Base-by-base conservation (phyloP, 176 grass and related monocot species). In the Rhipidocladum racemiflorum region DNA sequence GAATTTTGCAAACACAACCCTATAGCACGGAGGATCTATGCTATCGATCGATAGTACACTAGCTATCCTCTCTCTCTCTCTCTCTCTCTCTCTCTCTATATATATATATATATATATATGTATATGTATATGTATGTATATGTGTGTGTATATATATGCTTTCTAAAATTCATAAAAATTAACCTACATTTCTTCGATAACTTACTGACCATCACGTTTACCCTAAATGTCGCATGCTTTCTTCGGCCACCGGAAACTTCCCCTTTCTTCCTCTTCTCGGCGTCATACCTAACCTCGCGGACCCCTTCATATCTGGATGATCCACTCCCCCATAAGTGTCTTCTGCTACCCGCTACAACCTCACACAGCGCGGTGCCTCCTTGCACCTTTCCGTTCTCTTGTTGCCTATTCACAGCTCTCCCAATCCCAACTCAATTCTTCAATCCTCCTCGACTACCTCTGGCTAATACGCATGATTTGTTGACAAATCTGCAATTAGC, bases 201-300 rank as follows among this genome's bases (percentile, higher is more conserved):
- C 5, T 7, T 12, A 2, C 4, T 0, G 0, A 6, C 9, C 11
- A 39, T 15, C 21, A 24, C 0, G 13, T 4, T 12, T 43, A n/a
- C 11, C 5, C 0, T 0, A 29, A 0, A 0, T 0, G 0, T 2
- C 0, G 0, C 0, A 1, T 18, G 14, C 2, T 25, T 28, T 23
- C 45, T 28, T 30, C 4, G 0, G 16, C 11, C 6, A 2, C 1
- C 0, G 6, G 3, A 59, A 1, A 9, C 9, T 14, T 20, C 0
- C 24, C 0, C 6, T 55, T 21, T 42, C 2, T 4, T 38, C 1
- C 5, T 15, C 1, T 1, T 0, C 7, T 1, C 0, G 0, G 4
- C 5, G 2, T 10, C 7, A 27, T 23, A 1, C 15, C 3, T 9
- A 2, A 29, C 28, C 24, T 70, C 4, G 11, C 7, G 4, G 1